Base-by-base conservation (phyloP, 208 protist species). In the Leishmania braziliensis region DNA sequence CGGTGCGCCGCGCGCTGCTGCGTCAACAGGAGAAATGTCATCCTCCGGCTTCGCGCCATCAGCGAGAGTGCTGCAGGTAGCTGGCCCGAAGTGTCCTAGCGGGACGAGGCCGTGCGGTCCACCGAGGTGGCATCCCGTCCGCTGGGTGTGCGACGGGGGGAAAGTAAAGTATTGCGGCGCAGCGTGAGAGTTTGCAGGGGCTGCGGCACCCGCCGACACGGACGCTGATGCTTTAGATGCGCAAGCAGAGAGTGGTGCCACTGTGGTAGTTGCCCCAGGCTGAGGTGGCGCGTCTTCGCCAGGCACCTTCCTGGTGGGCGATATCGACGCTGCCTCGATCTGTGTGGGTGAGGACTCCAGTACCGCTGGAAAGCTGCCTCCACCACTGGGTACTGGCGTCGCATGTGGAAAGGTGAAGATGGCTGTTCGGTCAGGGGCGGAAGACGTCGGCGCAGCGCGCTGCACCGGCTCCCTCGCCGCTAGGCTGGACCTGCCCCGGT, bases 111-210 rank as follows among this genome's bases (percentile, higher is more conserved):
- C 46, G 36, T 53, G 80, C 14, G 23, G 75, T 3, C 9, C 66
- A 46, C 65, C 68, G 29, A 53, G 23, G n/a, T 29, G 36, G 73
- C 73, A 36, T 26, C 73, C 29, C 6, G 26, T 39, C 14, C 12
- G 51, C 6, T 54, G 43, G 20, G 54, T 68, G 39, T 77, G 63
- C 20, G 72, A 66, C 36, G 48, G 79, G 20, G 79, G 79, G 5
- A 65, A 29, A 12, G 29, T 29, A 72, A 72, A 48, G 50, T 23
- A 36, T 12, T 62, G n/a, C 1, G 50, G 29, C 5, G 48, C 46
- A 33, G 54, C 29, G 53, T 74, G 36, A 43, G 71, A 62, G 54
- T 69, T 10, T 66, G 26, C 10, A 60, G n/a, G 20, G 43, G 29
- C 54, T 43, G 80, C 33, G 33, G 36, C 20, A 58, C 50, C 29